Evolutionary conservation across 2,329 filamentous ascomycete genomes (phyloP).

Genomic region (Fusarium sterilihyphosum): DNA sequence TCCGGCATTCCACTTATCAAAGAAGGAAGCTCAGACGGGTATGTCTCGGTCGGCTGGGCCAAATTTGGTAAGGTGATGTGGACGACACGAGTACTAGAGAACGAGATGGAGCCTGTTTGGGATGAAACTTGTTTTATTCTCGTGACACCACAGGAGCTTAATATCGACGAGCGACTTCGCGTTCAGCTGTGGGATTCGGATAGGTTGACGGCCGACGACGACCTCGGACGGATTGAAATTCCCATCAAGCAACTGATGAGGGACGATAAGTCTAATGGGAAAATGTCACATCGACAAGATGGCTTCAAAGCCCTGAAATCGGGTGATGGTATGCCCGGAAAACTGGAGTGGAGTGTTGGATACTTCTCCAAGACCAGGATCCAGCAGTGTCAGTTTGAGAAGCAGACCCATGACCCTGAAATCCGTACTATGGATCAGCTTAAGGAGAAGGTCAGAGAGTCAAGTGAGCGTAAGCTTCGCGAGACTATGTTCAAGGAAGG

Average conservation of each 20-base stretch:
- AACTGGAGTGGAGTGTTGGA: constrained; percentile 74
- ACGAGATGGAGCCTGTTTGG: constrained; percentile 76
- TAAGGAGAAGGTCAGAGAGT: constrained; percentile 63
- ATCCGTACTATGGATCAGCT: constrained; percentile 68
- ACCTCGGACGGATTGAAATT: constrained; percentile 77
- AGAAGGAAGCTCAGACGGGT: constrained; percentile 72
- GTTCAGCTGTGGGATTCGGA: constrained; percentile 82
- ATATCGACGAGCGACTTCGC: constrained; percentile 75
- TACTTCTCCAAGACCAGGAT: constrained; percentile 76
- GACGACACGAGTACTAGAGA: constrained; percentile 70
- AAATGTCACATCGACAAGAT: constrained; percentile 71
- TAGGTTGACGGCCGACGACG: constrained; percentile 76
- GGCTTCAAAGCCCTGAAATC: constrained; percentile 72
- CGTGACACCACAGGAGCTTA: constrained; percentile 75
- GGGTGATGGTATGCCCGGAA: constrained; percentile 75
- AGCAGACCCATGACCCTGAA: constrained; percentile 68
- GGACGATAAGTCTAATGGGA: constrained; percentile 65
- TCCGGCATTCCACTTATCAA: constrained; percentile 67
- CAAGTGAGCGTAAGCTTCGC: constrained; percentile 70
- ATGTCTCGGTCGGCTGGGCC: constrained; percentile 78
- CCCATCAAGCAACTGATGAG: constrained; percentile 73
- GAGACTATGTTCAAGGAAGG: constrained; percentile 63
- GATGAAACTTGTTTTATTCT: constrained; percentile 76
- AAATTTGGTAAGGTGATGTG: constrained; percentile 76
- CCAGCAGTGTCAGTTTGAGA: constrained; percentile 67